Evolutionary conservation across 495 filamentous ascomycete species (phyloP).

Genomic region (Tuber indicum): DNA sequence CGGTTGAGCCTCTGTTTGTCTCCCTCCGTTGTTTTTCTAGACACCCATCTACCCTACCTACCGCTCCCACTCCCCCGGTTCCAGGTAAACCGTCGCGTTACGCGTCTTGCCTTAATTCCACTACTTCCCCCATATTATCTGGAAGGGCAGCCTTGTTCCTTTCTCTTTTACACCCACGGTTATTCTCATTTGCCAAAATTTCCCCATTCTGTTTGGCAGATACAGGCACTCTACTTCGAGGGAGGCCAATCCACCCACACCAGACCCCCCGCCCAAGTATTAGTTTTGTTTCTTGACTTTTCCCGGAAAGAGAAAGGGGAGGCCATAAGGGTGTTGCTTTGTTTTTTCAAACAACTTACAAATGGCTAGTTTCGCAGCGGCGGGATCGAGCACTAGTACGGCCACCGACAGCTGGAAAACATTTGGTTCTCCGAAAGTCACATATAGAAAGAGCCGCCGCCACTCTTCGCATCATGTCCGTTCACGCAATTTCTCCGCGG

Average conservation of each 20-base stretch:
- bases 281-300: not conserved
- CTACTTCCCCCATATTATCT: not conserved
- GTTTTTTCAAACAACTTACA: slow-evolving; percentile 3
- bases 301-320: not conserved
- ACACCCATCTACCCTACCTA: not conserved
- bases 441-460: slow-evolving; percentile 22
- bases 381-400: slow-evolving; percentile 8
- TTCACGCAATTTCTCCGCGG: slow-evolving; percentile 36
- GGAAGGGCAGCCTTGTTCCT: not conserved
- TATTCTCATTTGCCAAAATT: not conserved
- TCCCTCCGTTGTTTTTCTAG: not conserved
- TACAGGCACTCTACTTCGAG: not conserved
- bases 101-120: not conserved
- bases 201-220: not conserved
- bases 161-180: not conserved
- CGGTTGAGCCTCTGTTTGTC: not conserved
- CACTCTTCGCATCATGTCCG: slow-evolving; percentile 29
- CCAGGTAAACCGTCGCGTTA: not conserved
- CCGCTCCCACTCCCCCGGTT: not conserved
- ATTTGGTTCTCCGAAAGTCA: slow-evolving; percentile 21
- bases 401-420: slow-evolving; percentile 27
- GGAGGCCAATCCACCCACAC: not conserved
- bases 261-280: not conserved
- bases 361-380: not conserved
- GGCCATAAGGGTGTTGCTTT: not conserved